phyloP scores from a whole-genome alignment of 2,329 filamentous ascomycete species.

The Ophiostoma triangulosporum region DNA sequence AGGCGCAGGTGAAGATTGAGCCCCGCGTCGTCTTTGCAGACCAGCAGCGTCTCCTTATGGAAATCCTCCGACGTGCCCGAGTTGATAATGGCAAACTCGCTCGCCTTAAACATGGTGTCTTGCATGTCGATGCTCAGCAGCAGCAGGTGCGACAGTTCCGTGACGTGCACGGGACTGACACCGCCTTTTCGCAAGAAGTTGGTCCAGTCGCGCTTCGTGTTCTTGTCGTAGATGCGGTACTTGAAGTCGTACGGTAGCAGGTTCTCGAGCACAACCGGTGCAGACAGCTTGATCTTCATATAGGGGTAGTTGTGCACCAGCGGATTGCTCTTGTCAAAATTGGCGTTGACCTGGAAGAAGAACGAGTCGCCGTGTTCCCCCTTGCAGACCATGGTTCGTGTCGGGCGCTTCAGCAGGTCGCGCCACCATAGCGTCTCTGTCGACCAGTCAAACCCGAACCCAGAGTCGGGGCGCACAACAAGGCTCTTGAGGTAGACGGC shows the following conservation, averaged over 20 bases:
- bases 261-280: conserved; percentile 89
- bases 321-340: conserved; percentile 72
- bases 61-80: conserved; percentile 79
- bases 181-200: conserved; percentile 96
- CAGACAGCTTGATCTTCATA: conserved; percentile 84
- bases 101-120: conserved; percentile 85
- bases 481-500: conserved; percentile 82
- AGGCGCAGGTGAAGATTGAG: conserved; percentile 68
- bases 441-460: conserved; percentile 94
- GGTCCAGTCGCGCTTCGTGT: conserved; percentile 96
- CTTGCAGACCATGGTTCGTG: conserved; percentile 75
- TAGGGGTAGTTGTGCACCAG: conserved; percentile 76
- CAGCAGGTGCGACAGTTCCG: conserved; percentile 86
- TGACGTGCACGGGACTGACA: conserved; percentile 91
- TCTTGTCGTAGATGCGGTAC: conserved; percentile 97
- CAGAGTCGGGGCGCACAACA: conserved; percentile 80
- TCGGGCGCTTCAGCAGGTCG: conserved; percentile 73
- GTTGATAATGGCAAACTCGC: conserved; percentile 96
- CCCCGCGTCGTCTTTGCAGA: conserved; percentile 74
- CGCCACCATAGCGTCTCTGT: conserved; percentile 84
- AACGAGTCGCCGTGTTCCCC: conserved; percentile 82
- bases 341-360: conserved; percentile 90
- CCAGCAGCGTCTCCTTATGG: conserved; percentile 62
- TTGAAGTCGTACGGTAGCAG: conserved; percentile 96
- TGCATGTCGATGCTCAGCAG: conserved; percentile 93